These are phyloP conservation scores for Exserohilum turcica DNA, from an alignment of 2,329 filamentous ascomycete genomes.

Conservation along the genomic window DNA sequence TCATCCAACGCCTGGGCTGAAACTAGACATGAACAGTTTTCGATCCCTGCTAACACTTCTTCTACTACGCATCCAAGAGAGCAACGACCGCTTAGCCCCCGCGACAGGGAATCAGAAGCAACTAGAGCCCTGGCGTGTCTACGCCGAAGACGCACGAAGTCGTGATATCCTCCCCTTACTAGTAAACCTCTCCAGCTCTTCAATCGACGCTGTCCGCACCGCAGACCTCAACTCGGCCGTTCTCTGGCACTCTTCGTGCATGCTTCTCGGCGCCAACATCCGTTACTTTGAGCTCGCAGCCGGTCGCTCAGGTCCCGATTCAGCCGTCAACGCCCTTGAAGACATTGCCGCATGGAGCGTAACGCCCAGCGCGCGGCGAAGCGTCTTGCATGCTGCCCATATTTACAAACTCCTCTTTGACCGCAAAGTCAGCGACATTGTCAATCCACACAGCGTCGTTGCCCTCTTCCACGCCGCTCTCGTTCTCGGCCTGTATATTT, in stretches of 20 bases:
- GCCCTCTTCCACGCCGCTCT: slow-evolving; percentile 59
- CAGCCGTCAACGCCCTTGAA: slow-evolving; percentile 56
- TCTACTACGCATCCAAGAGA: slow-evolving; percentile 41
- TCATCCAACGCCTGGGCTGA: slow-evolving; percentile 40
- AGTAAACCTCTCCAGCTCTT: slow-evolving; percentile 47
- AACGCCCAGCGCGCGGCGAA: slow-evolving; percentile 56
- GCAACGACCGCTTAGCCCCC: slow-evolving; percentile 41
- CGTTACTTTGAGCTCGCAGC: slow-evolving; percentile 60
- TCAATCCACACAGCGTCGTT: slow-evolving; percentile 57
- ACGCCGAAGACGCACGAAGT: slow-evolving; percentile 55
- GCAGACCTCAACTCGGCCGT: slow-evolving; percentile 57
- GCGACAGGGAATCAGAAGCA: slow-evolving; percentile 34
- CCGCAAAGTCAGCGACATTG: slow-evolving; percentile 58
- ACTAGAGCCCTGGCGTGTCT: slow-evolving; percentile 49
- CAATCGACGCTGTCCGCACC: slow-evolving; percentile 50
- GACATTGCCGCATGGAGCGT: slow-evolving; percentile 59
- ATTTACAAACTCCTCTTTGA: slow-evolving; percentile 58
- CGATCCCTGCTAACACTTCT: slow-evolving; percentile 41
- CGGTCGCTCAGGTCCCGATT: slow-evolving; percentile 54
- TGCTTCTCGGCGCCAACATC: slow-evolving; percentile 58
- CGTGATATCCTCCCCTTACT: slow-evolving; percentile 47
- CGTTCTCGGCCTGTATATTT: slow-evolving; percentile 58
- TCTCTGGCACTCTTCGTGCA: slow-evolving; percentile 60
- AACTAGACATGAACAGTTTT: slow-evolving; percentile 38
- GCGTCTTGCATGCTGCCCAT: slow-evolving; percentile 59